phyloP scores from a whole-genome alignment of 2,329 filamentous ascomycete genomes.

The Aspergillus quadricinctus region DNA sequence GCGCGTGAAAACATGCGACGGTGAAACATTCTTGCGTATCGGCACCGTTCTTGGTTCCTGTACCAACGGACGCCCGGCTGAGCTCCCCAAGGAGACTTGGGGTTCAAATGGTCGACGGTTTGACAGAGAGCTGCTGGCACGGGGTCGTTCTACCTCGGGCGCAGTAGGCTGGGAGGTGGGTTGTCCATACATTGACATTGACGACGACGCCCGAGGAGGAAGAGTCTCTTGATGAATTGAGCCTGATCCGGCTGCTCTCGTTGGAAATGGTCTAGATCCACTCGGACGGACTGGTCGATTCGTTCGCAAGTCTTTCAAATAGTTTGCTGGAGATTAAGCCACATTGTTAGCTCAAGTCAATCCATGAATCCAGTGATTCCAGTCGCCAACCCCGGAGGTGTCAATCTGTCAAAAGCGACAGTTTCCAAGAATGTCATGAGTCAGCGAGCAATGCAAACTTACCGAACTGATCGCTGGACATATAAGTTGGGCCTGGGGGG shows the following conservation, averaged over 20 bases:
- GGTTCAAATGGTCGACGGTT: slow-evolving; percentile 33
- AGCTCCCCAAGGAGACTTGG: slow-evolving; percentile 23
- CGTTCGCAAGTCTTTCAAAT: slow-evolving; percentile 56
- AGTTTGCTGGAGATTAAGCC: slow-evolving; percentile 45
- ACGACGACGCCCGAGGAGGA: slow-evolving; percentile 41
- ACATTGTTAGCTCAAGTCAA: neutral
- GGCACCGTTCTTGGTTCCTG: slow-evolving; percentile 33
- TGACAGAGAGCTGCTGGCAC: slow-evolving; percentile 39
- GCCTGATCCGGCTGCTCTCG: slow-evolving; percentile 37
- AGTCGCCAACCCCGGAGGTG: slow-evolving; percentile 12
- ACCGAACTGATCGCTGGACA: slow-evolving; percentile 46
- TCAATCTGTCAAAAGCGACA: slow-evolving; percentile 13
- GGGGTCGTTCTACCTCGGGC: slow-evolving; percentile 25
- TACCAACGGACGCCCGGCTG: slow-evolving; percentile 34
- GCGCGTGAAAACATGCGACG: slow-evolving; percentile 30
- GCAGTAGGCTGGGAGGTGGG: slow-evolving; percentile 12
- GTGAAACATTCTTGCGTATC: slow-evolving; percentile 34
- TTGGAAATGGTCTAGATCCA: slow-evolving; percentile 57
- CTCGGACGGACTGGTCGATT: slow-evolving; percentile 55
- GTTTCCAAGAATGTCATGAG: slow-evolving; percentile 14
- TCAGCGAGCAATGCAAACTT: slow-evolving; percentile 23
- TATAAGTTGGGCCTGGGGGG: slow-evolving; percentile 44
- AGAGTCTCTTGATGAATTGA: slow-evolving; percentile 23
- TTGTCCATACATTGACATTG: slow-evolving; percentile 35
- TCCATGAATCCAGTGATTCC: no score